Conservation (phyloP, 1,284 basidiomycete genomes). For the Apiotrichum mycotoxinovorans region DNA sequence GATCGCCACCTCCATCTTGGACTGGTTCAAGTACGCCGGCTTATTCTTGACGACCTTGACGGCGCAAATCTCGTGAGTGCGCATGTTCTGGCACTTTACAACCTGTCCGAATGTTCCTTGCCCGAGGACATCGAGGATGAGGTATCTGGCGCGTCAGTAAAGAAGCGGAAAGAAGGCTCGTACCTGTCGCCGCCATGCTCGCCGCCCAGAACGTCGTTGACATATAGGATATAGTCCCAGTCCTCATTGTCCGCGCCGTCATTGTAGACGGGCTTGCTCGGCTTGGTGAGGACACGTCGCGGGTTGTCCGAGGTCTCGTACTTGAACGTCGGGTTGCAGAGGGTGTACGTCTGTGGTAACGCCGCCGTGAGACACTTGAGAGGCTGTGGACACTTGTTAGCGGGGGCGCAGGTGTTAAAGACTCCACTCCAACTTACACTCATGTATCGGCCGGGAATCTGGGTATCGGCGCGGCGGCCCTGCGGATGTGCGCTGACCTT, state of each 20-base stretch:
- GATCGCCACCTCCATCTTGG: slow-evolving; percentile 99
- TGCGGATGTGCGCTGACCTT: slow-evolving; percentile 31
- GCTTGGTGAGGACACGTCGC: slow-evolving; percentile 88
- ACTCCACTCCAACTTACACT: slow-evolving; percentile 36
- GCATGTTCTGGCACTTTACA: slow-evolving; percentile 99
- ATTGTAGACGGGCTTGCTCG: slow-evolving; percentile 87
- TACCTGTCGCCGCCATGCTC: slow-evolving; percentile 83
- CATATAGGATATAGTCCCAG: slow-evolving; percentile 94
- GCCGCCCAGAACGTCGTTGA: slow-evolving; percentile 88
- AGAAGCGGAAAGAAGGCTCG: slow-evolving; percentile 40
- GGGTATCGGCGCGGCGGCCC: slow-evolving; percentile 45
- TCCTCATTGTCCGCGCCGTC: slow-evolving; percentile 96
- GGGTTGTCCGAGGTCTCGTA: slow-evolving; percentile 92
- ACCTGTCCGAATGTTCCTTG: slow-evolving; percentile 99
- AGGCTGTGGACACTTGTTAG: slow-evolving; percentile 61
- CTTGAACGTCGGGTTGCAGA: slow-evolving; percentile 86
- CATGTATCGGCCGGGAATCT: slow-evolving; percentile 41
- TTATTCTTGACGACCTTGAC: slow-evolving; percentile 99
- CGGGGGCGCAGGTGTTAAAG: not conserved
- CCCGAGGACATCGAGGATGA: slow-evolving; percentile 95
- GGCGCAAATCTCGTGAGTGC: slow-evolving; percentile 95
- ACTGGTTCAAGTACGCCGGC: slow-evolving; percentile 98
- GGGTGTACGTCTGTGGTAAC: slow-evolving; percentile 81
- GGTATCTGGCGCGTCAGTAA: slow-evolving; percentile 60
- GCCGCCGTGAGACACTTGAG: slow-evolving; percentile 80